Conservation (phyloP, 495 filamentous ascomycete genomes). For the Xylaria palmicola region DNA sequence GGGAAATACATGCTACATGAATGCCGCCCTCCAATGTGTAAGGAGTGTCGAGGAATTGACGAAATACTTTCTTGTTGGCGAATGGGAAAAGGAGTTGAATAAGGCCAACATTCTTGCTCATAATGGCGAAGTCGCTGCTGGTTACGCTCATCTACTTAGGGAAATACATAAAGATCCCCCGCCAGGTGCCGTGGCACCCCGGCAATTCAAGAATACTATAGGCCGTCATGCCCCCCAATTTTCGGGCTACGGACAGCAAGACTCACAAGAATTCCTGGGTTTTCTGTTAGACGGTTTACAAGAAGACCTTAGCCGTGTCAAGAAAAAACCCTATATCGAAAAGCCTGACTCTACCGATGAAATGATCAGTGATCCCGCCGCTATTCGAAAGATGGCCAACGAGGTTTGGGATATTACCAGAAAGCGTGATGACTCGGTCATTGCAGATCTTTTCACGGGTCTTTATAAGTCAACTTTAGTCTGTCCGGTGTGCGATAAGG, state of each 20-base stretch:
- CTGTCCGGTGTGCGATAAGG: constrained; percentile 87
- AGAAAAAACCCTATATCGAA: constrained; percentile 95
- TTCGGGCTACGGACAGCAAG: constrained; percentile 93
- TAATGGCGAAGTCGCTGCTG: constrained; percentile 75
- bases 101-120: constrained; percentile 78
- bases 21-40: constrained; percentile 92
- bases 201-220: constrained; percentile 75
- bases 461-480: constrained; percentile 97
- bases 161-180: constrained; percentile 66
- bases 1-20: constrained; percentile 99
- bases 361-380: constrained; percentile 79
- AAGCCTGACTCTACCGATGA: constrained; percentile 97
- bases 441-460: constrained; percentile 91
- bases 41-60: constrained; percentile 88
- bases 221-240: constrained; percentile 79
- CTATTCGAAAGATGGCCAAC: constrained; percentile 77
- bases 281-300: constrained; percentile 93
- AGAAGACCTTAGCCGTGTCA: constrained; percentile 89
- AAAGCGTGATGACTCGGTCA: constrained; percentile 88
- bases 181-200: constrained; percentile 65
- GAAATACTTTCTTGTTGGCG: constrained; percentile 77
- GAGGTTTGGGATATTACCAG: constrained; percentile 90
- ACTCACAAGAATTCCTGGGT: constrained; percentile 96
- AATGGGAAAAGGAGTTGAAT: constrained; percentile 79
- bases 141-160: constrained; percentile 71